Evolutionary conservation across 78 protist species (phyloP), one percentile per base, ranked within the genome.

Genomic region (Pigoraptor vietnamica): DNA sequence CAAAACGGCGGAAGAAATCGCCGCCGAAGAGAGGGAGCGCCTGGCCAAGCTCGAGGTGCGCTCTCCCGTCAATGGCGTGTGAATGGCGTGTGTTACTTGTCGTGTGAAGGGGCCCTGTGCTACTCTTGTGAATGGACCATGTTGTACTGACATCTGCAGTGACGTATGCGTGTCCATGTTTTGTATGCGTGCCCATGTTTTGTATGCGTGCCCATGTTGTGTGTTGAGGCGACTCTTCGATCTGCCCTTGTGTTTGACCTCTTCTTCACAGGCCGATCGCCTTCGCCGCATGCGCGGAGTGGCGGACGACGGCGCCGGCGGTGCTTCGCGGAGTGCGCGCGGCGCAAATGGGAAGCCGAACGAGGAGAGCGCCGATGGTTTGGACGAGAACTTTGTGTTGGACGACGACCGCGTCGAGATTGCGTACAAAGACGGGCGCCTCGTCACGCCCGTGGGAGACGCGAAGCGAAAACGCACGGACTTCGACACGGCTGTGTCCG

Each of bases 211-310:
- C 2, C 2, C 14, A 14, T 2, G 56, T 40, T 2, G 56, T 40
- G 56, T 2, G 56, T 40, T 40, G n/a, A n/a, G n/a, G n/a, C n/a
- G n/a, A n/a, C n/a, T n/a, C n/a, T n/a, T n/a, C 34, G 34, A 21
- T 2, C 67, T 48, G 67, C 67, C 6, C 14, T 25, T 79, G 1
- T 79, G 84, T 79, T 79, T 79, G 1, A 2, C 32, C n/a, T 25
- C 23, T 79, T 79, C 14, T 84, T 6, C 2, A 1, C 38, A 84
- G 88, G 86, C 86, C 23, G 48, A 90, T 23, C 91, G 91, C 2
- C 29, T 90, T 10, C 91, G 91, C 38, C 91, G 91, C 37, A 90
- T 90, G 91, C 36, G 29, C n/a, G 91, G 91, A 24, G 82, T 25
- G 84, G 34, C 19, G 23, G 25, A 19, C 86, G 82, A 29, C 29